phyloP scores from a whole-genome alignment of 768 basidiomycete species.

The Tricholoma hemisulphureum region DNA sequence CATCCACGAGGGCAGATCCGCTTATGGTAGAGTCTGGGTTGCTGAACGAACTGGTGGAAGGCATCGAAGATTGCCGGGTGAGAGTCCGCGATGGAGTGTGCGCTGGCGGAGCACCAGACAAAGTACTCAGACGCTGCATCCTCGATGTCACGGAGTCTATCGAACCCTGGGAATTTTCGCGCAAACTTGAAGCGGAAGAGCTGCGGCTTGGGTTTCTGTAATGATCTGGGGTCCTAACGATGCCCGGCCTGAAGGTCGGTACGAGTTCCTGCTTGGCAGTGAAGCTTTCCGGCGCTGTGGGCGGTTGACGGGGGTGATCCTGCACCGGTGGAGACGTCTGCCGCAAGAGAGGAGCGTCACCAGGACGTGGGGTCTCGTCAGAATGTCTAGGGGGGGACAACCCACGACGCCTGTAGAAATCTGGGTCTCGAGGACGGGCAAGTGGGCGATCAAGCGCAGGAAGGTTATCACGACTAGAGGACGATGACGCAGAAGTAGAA shows the following conservation, averaged over 20 bases:
- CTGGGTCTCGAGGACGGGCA: slow-evolving; percentile 4
- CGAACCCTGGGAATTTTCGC: slow-evolving; percentile 18
- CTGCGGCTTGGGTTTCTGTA: slow-evolving; percentile 36
- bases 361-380: background rate
- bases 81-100: slow-evolving; percentile 19
- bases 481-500: background rate
- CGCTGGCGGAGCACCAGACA: slow-evolving; percentile 8
- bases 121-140: slow-evolving; percentile 28
- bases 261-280: slow-evolving; percentile 53
- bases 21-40: slow-evolving; percentile 10
- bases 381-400: background rate
- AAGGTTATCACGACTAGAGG: background rate
- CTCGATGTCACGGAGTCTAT: slow-evolving; percentile 26
- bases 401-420: slow-evolving; percentile 2
- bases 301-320: slow-evolving; percentile 3
- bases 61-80: slow-evolving; percentile 37
- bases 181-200: slow-evolving; percentile 17
- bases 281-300: slow-evolving; percentile 41
- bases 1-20: slow-evolving; percentile 39
- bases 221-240: slow-evolving; percentile 67
- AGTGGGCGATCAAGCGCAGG: background rate
- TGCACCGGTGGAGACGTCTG: background rate
- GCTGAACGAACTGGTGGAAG: slow-evolving; percentile 10
- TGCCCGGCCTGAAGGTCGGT: slow-evolving; percentile 66
- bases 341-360: background rate